phyloP scores from a whole-genome alignment of 345 rosid species.

The Salix exigua region DNA sequence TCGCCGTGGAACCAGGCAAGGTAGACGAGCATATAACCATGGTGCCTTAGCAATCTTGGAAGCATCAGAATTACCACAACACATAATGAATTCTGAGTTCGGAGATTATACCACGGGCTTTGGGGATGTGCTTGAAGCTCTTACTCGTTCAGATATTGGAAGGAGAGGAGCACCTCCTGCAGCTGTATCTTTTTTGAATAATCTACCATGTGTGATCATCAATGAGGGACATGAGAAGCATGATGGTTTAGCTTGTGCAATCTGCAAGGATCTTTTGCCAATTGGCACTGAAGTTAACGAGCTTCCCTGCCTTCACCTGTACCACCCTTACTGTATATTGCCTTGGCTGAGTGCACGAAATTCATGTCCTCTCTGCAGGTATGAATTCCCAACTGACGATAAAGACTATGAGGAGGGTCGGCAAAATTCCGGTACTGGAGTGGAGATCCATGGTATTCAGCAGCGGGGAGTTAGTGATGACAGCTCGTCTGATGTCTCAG shows the following conservation, averaged over 20 bases:
- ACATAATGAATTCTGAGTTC: slow-evolving; percentile 34
- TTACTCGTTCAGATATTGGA: slow-evolving; percentile 63
- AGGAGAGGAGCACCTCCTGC: slow-evolving; percentile 96
- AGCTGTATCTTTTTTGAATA: slow-evolving; percentile 54
- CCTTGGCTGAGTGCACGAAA: slow-evolving; percentile 85
- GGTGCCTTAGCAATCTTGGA: slow-evolving; percentile 37
- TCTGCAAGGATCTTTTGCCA: slow-evolving; percentile 73
- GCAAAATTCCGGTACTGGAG: slow-evolving; percentile 26
- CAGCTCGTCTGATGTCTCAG: slow-evolving; percentile 37
- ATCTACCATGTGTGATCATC: slow-evolving; percentile 51
- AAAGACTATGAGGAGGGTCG: slow-evolving; percentile 71
- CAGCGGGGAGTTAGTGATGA: slow-evolving; percentile 42
- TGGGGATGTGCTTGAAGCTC: slow-evolving; percentile 68
- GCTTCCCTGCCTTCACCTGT: slow-evolving; percentile 85
- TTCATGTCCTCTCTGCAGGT: slow-evolving; percentile 91
- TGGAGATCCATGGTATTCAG: slow-evolving; percentile 31
- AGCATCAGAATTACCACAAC: slow-evolving; percentile 39
- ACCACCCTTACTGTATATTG: slow-evolving; percentile 71
- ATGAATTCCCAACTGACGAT: slow-evolving; percentile 89
- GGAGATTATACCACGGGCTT: slow-evolving; percentile 57
- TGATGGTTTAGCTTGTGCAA: slow-evolving; percentile 61
- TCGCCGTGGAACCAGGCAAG: slow-evolving; percentile 39
- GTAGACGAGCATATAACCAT: slow-evolving; percentile 34
- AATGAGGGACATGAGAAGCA: slow-evolving; percentile 44
- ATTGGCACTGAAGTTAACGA: slow-evolving; percentile 55